Base-by-base conservation (phyloP, 2,329 filamentous ascomycete genomes). In the Neofusicoccum cordaticola region DNA sequence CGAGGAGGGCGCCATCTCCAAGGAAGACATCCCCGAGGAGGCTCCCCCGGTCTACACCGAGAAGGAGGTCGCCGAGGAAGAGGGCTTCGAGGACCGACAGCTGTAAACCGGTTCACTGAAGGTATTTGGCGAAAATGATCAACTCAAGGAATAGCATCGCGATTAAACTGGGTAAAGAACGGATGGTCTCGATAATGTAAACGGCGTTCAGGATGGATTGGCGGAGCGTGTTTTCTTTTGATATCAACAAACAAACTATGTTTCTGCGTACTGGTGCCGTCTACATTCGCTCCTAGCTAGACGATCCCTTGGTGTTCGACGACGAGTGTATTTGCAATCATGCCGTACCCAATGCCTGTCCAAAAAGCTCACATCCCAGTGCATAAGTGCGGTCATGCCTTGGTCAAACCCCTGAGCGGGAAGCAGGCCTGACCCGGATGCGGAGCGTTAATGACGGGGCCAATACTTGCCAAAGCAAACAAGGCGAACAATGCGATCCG, bases 11-110 rank as follows among this genome's bases (percentile, higher is more conserved):
- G 66, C 53, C 11, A 34, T 58, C 11, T 52, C 31, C 27, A 66
- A 63, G 51, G 75, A 78, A 65, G 74, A 75, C 41, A 69, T 78
- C 42, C 74, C 75, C 2, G 61, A 45, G 12, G 77, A 78, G 11
- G 72, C 74, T 6, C 77, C 76, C 56, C 77, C 76, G 1, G 71
- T 76, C n/a, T 79, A 79, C 62, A 71, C 75, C 61, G 75, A 73
- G 67, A 74, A 75, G 68, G 73, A 76, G 63, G 71, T 71, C 17
- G 67, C 71, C 6, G 72, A 72, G 48, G 64, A 62, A 8, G 53
- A 65, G 47, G 62, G 60, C 19, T 39, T 60, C 8, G 56, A 60
- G 42, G 56, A 60, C 56, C 56, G 56, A 37, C 56, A 60, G 39
- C 31, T 60, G 56, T 60, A 47, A 47, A n/a, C n/a, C 2, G 56